A percentile compares a stretch with the other conserved stretches of the same genome.
Evolutionary conservation across 1,139 yeast genomes (phyloP).

Genomic region (Wickerhamiella infanticola): DNA sequence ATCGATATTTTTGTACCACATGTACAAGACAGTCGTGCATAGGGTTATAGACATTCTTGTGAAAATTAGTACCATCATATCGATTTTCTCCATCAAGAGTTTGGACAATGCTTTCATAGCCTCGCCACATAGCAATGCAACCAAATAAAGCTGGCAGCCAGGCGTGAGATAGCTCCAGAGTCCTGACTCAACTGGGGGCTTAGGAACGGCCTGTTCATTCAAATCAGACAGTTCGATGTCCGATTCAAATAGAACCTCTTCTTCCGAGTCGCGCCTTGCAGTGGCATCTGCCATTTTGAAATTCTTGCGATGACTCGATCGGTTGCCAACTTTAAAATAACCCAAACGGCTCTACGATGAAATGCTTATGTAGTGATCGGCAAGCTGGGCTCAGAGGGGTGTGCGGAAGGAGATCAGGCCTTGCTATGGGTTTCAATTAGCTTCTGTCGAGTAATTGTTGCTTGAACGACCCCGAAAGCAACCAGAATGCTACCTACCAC

Average conservation of each 20-base stretch:
- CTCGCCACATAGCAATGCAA: conserved; percentile 10
- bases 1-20: conserved; percentile 33
- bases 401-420: too few relatives aligned
- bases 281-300: too few relatives aligned
- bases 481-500: conserved; percentile 55
- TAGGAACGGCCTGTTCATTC: too few relatives aligned
- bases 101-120: conserved; percentile 13
- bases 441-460: background rate
- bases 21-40: conserved; percentile 38
- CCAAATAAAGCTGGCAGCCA: conserved; percentile 12
- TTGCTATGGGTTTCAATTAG: background rate
- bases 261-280: too few relatives aligned
- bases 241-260: too few relatives aligned
- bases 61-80: conserved; percentile 26
- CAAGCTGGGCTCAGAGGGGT: too few relatives aligned
- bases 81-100: conserved; percentile 7
- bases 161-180: conserved; percentile 2
- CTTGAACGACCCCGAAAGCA: conserved; percentile 41
- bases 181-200: background rate
- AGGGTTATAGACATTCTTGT: conserved; percentile 65
- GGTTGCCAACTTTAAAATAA: too few relatives aligned
- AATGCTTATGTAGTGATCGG: too few relatives aligned
- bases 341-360: too few relatives aligned
- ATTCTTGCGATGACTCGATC: too few relatives aligned
- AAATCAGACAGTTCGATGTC: too few relatives aligned